Percentiles rank a stretch among this genome's conserved stretches.
These are phyloP conservation scores for Biscogniauxia marginata DNA, from an alignment of 2,329 filamentous ascomycete species.

Conservation along the genomic window DNA sequence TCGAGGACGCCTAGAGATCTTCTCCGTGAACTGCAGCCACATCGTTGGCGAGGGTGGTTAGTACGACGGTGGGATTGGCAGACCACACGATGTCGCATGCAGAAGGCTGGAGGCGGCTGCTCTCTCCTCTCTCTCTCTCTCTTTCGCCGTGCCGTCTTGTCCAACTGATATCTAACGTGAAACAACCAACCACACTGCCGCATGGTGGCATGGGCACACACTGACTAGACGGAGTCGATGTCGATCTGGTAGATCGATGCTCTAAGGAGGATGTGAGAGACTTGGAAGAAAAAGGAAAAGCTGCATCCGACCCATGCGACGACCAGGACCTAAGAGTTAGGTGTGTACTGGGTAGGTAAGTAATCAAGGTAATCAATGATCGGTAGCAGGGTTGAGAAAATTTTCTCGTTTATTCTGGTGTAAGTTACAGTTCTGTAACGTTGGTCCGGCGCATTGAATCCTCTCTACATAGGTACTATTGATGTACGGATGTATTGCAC, in stretches of 20 bases:
- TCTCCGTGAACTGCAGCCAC: not conserved
- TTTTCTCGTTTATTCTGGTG: not conserved
- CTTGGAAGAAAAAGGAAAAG: not conserved
- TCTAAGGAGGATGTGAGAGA: constrained; percentile 3
- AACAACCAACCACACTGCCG: not conserved
- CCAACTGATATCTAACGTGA: constrained; percentile 3
- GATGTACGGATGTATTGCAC: too few relatives aligned
- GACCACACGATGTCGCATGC: not conserved
- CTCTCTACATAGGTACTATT: too few relatives aligned
- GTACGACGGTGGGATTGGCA: not conserved
- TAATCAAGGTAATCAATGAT: not conserved
- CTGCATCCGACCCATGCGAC: not conserved
- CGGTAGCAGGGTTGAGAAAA: not conserved
- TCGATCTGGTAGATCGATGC: constrained; percentile 23
- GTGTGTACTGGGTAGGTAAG: not conserved
- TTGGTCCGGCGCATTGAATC: too few relatives aligned
- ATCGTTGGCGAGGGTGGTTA: not conserved
- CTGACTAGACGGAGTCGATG: constrained; percentile 3
- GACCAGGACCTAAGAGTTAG: not conserved
- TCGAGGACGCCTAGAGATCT: not conserved
- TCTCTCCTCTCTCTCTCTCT: not conserved
- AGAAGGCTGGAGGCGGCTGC: not conserved
- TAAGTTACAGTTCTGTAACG: not conserved
- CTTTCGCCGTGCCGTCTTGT: not conserved
- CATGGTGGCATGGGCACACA: not conserved